Base-by-base conservation (phyloP, 2,329 filamentous ascomycete genomes). In the Phaeosphaeriaceae sp. region DNA sequence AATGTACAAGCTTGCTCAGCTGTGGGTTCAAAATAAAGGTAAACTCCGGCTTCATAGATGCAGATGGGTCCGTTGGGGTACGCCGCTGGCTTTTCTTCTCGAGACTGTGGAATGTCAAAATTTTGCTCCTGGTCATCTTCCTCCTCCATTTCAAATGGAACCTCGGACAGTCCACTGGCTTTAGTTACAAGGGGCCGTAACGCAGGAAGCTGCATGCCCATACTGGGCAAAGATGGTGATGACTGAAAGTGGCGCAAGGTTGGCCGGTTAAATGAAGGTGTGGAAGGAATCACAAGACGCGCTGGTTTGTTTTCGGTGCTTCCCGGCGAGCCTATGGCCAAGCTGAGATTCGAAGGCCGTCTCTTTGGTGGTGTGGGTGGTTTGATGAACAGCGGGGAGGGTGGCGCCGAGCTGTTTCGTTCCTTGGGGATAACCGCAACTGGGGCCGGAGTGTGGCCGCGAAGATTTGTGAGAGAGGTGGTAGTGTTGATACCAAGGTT, bases 1-100 rank as follows among this genome's bases (percentile, higher is more conserved):
- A 92, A 95, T 28, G 83, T 80, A 9, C 87, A 81, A 2, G 89
- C 89, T 68, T 92, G 88, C 33, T 92, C 87, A 0, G 86, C 86
- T 1, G 87, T 90, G 0, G 90, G 90, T 68, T 95, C 90, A 33
- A 90, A 78, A 64, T 92, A 95, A 0, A 94, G 80, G 66, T 86
- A 92, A 6, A 95, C 85, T 36, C 87, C 83, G 49, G 90, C 87
- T 45, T 85, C 86, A 59, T 93, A 92, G 42, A 95, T 92, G 60
- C 88, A 86, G 45, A 93, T 87, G 0, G 90, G 90, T 0, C 90
- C 90, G 58, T 91, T 83, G 0, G 90, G 90, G 66, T 95, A 95
- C 1, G 88, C 88, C 13, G 89, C 89, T 0, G 88, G 88, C 74
- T 92, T 92, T 58, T 83, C 82, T 63, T 85, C 83, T 23, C 80